Evolutionary conservation across 805 yeast species (phyloP).

Genomic region (Saccharomycopsis malanga): DNA sequence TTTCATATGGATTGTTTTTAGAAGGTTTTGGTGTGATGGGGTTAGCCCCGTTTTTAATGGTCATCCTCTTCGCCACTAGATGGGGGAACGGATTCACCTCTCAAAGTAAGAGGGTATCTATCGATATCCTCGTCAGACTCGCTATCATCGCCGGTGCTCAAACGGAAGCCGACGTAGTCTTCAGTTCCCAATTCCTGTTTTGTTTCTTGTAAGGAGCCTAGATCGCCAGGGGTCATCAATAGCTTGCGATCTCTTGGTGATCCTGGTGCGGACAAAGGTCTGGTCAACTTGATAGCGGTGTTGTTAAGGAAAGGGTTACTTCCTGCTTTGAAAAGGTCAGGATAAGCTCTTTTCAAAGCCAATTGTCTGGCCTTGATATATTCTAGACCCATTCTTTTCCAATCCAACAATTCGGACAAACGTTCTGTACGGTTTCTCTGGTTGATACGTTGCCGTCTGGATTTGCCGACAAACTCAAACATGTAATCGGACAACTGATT

Average conservation of each 20-base stretch:
- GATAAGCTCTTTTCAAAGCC: slow-evolving; percentile 89
- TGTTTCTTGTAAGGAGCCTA: slow-evolving; percentile 93
- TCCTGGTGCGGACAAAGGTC: slow-evolving; percentile 96
- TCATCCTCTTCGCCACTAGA: not conserved
- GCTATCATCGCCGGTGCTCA: slow-evolving; percentile 38
- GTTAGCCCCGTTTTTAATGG: too few relatives aligned
- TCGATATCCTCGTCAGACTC: slow-evolving; percentile 31
- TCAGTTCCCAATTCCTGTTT: slow-evolving; percentile 61
- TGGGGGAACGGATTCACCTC: slow-evolving; percentile 8
- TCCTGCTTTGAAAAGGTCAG: slow-evolving; percentile 57
- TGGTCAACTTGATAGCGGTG: slow-evolving; percentile 61
- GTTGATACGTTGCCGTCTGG: slow-evolving; percentile 94
- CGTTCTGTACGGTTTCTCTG: slow-evolving; percentile 97
- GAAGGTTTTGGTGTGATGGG: too few relatives aligned
- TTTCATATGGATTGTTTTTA: too few relatives aligned
- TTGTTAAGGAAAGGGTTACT: slow-evolving; percentile 38
- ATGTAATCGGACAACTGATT: slow-evolving; percentile 83
- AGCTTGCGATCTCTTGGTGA: slow-evolving; percentile 76
- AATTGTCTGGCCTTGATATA: slow-evolving; percentile 91
- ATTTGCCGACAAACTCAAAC: slow-evolving; percentile 82
- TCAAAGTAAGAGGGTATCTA: slow-evolving; percentile 17
- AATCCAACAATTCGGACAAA: slow-evolving; percentile 83
- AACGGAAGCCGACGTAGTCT: slow-evolving; percentile 55
- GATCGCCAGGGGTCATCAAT: slow-evolving; percentile 95
- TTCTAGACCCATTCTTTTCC: slow-evolving; percentile 98